Conservation (phyloP, 805 yeast genomes). For the Myxozyma neglecta region DNA sequence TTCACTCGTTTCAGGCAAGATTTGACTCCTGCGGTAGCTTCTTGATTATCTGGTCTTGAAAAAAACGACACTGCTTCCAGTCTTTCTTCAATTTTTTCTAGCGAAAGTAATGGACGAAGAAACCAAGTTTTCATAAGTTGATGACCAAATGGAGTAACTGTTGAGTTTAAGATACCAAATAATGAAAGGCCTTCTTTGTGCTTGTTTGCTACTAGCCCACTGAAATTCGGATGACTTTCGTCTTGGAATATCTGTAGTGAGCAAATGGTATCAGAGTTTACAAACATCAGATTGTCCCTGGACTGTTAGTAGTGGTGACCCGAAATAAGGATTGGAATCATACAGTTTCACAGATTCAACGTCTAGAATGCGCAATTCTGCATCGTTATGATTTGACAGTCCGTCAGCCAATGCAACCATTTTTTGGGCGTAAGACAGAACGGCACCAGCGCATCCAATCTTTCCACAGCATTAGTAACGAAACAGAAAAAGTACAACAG, state of each 20-base stretch:
- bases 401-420: conserved; percentile 13
- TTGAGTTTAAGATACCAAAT: conserved; percentile 34
- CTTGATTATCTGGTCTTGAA: conserved; percentile 31
- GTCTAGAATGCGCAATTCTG: conserved; percentile 25
- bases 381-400: neutral
- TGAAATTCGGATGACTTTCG: conserved; percentile 33
- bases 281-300: conserved; percentile 31
- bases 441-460: conserved; percentile 31
- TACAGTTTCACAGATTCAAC: conserved; percentile 18
- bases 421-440: conserved; percentile 13
- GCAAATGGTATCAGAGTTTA: conserved; percentile 39
- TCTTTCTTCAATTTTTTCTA: conserved; percentile 38
- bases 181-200: conserved; percentile 27
- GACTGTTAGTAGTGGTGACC: neutral
- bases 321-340: neutral
- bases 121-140: conserved; percentile 42
- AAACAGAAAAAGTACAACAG: neutral
- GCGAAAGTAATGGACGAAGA: conserved; percentile 41
- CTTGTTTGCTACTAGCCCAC: conserved; percentile 7
- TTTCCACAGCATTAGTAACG: neutral
- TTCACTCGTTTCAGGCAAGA: conserved; percentile 36
- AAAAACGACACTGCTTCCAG: conserved; percentile 38
- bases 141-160: conserved; percentile 40
- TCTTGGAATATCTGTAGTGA: conserved; percentile 36
- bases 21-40: conserved; percentile 33